A percentile compares a stretch with the other conserved stretches of the same genome.
Evolutionary conservation across 805 yeast species (phyloP).

Genomic region (Candida xyloterini): DNA sequence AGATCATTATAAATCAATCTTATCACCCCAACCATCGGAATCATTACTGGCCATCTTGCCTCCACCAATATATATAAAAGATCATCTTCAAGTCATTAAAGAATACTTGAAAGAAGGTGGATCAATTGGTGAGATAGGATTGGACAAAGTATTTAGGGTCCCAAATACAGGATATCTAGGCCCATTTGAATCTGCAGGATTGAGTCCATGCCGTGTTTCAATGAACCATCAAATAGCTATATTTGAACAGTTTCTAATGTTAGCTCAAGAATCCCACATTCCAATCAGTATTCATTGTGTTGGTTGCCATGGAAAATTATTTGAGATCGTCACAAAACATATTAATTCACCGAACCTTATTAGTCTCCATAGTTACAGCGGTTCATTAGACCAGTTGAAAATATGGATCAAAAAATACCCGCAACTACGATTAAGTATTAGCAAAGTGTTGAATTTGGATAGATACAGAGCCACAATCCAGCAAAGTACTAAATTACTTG

Average conservation of each 20-base stretch:
- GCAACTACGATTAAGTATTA: slow-evolving; percentile 36
- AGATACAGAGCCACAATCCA: slow-evolving; percentile 17
- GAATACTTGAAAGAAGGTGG: slow-evolving; percentile 26
- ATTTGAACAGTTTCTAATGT: slow-evolving; percentile 45
- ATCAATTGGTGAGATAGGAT: slow-evolving; percentile 87
- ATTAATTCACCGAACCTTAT: slow-evolving; percentile 36
- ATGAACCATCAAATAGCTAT: slow-evolving; percentile 65
- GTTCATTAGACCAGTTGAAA: slow-evolving; percentile 67
- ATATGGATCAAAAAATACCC: slow-evolving; percentile 41
- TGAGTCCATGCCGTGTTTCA: slow-evolving; percentile 44
- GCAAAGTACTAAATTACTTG: slow-evolving; percentile 26
- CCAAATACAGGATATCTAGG: slow-evolving; percentile 60
- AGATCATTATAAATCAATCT: slow-evolving; percentile 55
- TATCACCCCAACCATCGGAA: slow-evolving; percentile 39
- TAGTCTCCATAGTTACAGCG: slow-evolving; percentile 83
- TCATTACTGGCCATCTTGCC: slow-evolving; percentile 53
- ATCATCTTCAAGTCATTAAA: slow-evolving; percentile 35
- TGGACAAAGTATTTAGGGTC: slow-evolving; percentile 72
- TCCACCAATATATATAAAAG: slow-evolving; percentile 47
- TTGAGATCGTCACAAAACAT: slow-evolving; percentile 36
- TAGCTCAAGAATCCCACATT: slow-evolving; percentile 48
- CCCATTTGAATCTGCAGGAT: slow-evolving; percentile 7
- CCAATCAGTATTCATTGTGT: slow-evolving; percentile 85
- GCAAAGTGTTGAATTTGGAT: slow-evolving; percentile 28
- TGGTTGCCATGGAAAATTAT: slow-evolving; percentile 64